Evolutionary conservation across 768 basidiomycete species (phyloP), one percentile per base, ranked within the genome.

Genomic region (Leccinum broughii): DNA sequence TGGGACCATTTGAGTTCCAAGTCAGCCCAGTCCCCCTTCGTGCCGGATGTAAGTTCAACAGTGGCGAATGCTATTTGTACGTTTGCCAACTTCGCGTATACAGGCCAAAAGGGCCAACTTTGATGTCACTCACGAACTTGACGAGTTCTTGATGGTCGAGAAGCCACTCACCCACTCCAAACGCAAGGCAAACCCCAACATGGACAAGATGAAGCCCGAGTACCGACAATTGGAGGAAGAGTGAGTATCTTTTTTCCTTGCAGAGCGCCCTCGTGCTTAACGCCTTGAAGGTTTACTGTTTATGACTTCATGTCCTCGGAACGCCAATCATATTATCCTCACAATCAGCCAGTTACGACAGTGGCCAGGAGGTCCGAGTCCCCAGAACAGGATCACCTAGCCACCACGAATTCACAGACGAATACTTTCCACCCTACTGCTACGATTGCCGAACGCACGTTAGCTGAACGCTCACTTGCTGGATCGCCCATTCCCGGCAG

Each of bases 91-190:
- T 30, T 37, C 39, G 28, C 22, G 11, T 20, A 22, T 35, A 28
- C 70, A 99, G 95, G 86, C 90, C 75, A 95, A 95, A 72, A 89
- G 89, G 75, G 92, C 95, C n/a, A 98, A 99, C 74, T 99, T 98
- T 74, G 96, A 99, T 71, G 89, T 97, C 39, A 87, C 93, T 37
- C 95, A 98, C 70, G 97, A 98, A 77, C 84, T 99, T 10, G 95
- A 99, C 72, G 97, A 99, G 73, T 90, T 98, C 68, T 75, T 99
- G 69, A 85, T 98, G 83, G 95, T 95, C 55, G 96, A 98, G 77
- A 98, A 98, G 72, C 96, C 96, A n/a, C 77, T 98, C 57, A 97
- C 93, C 58, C 94, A 95, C 63, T 81, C 90, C 50, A 97, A 94
- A 75, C 88, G 97, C 37, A 98, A 96, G 70, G 87, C 85, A 34